These are phyloP conservation scores for Auricularia sp. DNA, from an alignment of 768 basidiomycete genomes.

Conservation along the genomic window DNA sequence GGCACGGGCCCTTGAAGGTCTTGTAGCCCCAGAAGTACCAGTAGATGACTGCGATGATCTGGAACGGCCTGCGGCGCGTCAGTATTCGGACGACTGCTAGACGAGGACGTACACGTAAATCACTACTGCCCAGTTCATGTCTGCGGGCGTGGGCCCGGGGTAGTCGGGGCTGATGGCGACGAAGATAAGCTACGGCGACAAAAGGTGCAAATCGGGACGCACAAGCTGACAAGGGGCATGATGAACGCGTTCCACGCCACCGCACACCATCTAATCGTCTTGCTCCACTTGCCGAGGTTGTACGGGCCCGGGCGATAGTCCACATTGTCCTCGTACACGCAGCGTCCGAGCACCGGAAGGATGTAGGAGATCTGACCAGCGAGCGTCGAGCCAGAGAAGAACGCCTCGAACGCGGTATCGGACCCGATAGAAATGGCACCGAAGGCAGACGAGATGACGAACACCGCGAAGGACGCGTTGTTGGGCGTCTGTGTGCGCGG, in stretches of 20 bases:
- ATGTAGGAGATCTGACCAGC: not conserved
- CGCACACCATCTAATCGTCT: not conserved
- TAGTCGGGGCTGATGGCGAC: not conserved
- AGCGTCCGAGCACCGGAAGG: not conserved
- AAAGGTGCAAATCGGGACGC: not conserved
- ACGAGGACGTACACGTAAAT: not conserved
- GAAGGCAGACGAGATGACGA: constrained; percentile 1
- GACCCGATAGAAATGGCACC: not conserved
- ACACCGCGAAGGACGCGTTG: not conserved
- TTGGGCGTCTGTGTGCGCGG: constrained; percentile 1
- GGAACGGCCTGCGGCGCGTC: not conserved
- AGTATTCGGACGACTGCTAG: not conserved
- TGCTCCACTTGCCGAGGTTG: constrained; percentile 1
- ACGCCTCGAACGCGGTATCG: constrained; percentile 1
- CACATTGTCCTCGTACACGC: not conserved
- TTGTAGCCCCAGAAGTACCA: constrained; percentile 2
- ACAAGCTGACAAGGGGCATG: constrained; percentile 2
- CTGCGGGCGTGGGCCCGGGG: not conserved
- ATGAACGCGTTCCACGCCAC: constrained; percentile 1
- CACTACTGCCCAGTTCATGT: constrained; percentile 1
- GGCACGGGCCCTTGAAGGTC: constrained; percentile 1
- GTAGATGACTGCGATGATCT: not conserved
- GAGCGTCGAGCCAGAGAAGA: not conserved
- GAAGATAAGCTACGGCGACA: too few relatives aligned
- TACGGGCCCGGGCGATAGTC: not conserved